phyloP scores from a whole-genome alignment of 192 early-diverging fungal genomes.

The Coemansia sp. region DNA sequence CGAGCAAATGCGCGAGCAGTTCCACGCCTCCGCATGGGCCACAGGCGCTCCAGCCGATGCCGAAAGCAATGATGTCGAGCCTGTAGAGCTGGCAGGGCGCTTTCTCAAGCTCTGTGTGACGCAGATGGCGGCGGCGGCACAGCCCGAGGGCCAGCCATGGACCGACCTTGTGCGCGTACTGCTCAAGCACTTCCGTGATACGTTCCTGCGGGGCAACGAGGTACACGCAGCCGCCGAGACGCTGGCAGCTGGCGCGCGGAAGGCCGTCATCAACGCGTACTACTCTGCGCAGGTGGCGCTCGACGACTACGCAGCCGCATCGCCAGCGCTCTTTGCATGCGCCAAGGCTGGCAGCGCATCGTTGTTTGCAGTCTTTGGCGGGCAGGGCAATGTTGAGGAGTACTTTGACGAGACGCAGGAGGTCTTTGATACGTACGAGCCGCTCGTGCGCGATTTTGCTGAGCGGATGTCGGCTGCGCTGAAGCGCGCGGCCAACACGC shows the following conservation, averaged over 20 bases:
- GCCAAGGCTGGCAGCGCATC: conserved; percentile 63
- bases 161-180: conserved; percentile 71
- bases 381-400: conserved; percentile 93
- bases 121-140: conserved; percentile 33
- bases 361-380: conserved; percentile 90
- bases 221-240: conserved; percentile 75
- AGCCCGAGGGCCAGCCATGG: conserved; percentile 56
- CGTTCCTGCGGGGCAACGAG: conserved; percentile 79
- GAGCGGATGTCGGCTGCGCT: conserved; percentile 73
- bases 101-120: conserved; percentile 71
- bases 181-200: conserved; percentile 73
- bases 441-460: conserved; percentile 75
- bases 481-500: conserved; percentile 62
- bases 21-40: conserved; percentile 51
- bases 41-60: conserved; percentile 50
- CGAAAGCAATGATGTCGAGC: conserved; percentile 64
- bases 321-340: conserved; percentile 71
- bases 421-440: conserved; percentile 79
- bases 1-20: conserved; percentile 82
- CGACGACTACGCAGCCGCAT: conserved; percentile 27
- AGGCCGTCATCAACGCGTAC: conserved; percentile 73
- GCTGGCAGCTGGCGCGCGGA: conserved; percentile 61
- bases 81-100: conserved; percentile 71
- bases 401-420: conserved; percentile 91
- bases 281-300: conserved; percentile 75